A percentile compares a stretch with the other conserved stretches of the same genome.
Evolutionary conservation across 192 early-diverging fungal genomes (phyloP).

Genomic region (Geranomyces michiganensis): DNA sequence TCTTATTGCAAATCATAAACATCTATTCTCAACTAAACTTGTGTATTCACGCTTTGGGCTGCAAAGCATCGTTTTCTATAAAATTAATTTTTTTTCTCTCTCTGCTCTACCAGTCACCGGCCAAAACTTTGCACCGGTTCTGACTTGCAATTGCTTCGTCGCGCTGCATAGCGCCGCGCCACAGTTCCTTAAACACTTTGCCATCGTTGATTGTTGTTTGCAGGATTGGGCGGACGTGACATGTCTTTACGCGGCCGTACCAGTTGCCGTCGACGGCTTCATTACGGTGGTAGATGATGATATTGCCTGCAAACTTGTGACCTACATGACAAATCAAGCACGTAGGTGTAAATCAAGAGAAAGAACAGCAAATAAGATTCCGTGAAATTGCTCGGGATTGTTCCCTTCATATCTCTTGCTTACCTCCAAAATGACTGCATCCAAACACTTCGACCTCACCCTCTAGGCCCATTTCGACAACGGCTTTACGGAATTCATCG

Average conservation of each 20-base stretch:
- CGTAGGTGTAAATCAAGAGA: too few relatives aligned
- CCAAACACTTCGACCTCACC: conserved; percentile 50
- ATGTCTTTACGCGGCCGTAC: conserved; percentile 56
- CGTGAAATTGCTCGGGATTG: background rate
- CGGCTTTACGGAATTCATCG: conserved; percentile 50
- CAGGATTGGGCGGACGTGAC: conserved; percentile 49
- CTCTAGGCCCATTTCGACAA: conserved; percentile 37
- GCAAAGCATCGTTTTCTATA: too few relatives aligned
- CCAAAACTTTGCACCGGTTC: too few relatives aligned
- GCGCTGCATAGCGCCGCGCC: conserved; percentile 42
- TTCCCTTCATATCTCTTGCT: too few relatives aligned
- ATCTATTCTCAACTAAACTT: too few relatives aligned
- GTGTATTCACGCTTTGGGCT: too few relatives aligned
- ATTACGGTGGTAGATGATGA: conserved; percentile 54
- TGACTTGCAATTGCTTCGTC: background rate
- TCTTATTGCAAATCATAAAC: too few relatives aligned
- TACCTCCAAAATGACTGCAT: conserved; percentile 60
- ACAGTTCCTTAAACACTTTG: conserved; percentile 51
- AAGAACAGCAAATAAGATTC: background rate
- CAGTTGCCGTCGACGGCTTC: conserved; percentile 42
- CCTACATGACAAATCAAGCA: conserved; percentile 34
- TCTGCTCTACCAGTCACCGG: too few relatives aligned
- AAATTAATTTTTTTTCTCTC: too few relatives aligned
- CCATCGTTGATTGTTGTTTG: conserved; percentile 42
- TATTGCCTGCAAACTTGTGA: conserved; percentile 72